These are phyloP conservation scores for Spizellomyces sp. DNA, from an alignment of 192 early-diverging fungal genomes.

Conservation along the genomic window DNA sequence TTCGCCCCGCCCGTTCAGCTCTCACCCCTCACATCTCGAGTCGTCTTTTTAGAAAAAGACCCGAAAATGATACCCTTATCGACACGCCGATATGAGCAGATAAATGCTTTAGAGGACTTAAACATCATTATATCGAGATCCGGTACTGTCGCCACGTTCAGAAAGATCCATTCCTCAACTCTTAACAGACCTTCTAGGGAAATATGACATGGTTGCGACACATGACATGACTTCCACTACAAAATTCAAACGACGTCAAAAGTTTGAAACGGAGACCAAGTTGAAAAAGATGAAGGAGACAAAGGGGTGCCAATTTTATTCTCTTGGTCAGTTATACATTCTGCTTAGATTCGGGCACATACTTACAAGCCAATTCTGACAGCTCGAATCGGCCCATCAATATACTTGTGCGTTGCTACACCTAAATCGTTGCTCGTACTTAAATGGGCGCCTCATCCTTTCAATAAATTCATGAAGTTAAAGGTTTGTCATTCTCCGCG, in stretches of 20 bases:
- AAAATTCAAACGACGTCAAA: slow-evolving; percentile 42
- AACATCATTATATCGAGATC: slow-evolving; percentile 56
- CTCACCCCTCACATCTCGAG: neutral
- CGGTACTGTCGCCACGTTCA: slow-evolving; percentile 27
- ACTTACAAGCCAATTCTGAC: neutral
- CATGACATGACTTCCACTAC: slow-evolving; percentile 44
- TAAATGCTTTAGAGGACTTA: slow-evolving; percentile 50
- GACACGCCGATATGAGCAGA: slow-evolving; percentile 50
- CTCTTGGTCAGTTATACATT: slow-evolving; percentile 33
- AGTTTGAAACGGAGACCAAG: slow-evolving; percentile 60
- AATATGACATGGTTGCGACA: slow-evolving; percentile 53
- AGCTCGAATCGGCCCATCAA: slow-evolving; percentile 33
- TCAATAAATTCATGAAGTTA: slow-evolving; percentile 59
- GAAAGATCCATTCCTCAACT: neutral
- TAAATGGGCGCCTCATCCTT: slow-evolving; percentile 60
- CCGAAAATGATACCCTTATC: slow-evolving; percentile 50
- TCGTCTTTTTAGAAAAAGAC: slow-evolving; percentile 24
- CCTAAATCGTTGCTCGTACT: slow-evolving; percentile 42
- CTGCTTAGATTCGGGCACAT: neutral
- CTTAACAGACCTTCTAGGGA: slow-evolving; percentile 32
- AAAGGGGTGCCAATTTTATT: slow-evolving; percentile 50
- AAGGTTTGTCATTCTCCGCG: neutral
- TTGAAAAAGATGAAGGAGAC: slow-evolving; percentile 58
- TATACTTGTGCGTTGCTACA: slow-evolving; percentile 51
- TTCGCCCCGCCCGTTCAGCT: too few relatives aligned